These are phyloP conservation scores for Colletotrichum sp. DNA, from an alignment of 2,329 filamentous ascomycete species.

Conservation along the genomic window DNA sequence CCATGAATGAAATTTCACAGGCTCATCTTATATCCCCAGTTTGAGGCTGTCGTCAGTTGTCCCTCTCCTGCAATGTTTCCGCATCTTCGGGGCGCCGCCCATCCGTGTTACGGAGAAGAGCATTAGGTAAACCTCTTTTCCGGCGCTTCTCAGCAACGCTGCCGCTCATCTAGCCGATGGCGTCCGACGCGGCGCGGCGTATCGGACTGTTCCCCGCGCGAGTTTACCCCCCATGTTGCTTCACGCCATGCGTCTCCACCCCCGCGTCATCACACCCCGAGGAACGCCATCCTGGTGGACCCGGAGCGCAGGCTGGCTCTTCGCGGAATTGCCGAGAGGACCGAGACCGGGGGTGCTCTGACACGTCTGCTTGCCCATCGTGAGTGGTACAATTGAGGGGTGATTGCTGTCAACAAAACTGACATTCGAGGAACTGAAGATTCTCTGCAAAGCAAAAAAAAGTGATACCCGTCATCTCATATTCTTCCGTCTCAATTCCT, in stretches of 20 bases:
- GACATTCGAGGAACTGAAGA: no score
- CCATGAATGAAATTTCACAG: neutral
- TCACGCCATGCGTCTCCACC: neutral
- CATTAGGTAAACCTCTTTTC: slow-evolving; percentile 15
- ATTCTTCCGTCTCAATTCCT: neutral
- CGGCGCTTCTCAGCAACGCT: neutral
- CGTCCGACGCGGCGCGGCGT: neutral
- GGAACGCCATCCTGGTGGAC: slow-evolving; percentile 13
- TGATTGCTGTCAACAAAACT: neutral
- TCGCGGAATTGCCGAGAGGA: slow-evolving; percentile 12
- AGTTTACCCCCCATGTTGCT: neutral
- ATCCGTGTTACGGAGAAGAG: neutral
- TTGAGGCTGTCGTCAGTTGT: slow-evolving; percentile 11
- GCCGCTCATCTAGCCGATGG: neutral
- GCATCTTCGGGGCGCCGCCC: neutral
- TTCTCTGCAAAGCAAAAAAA: neutral
- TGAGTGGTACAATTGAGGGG: slow-evolving; percentile 1
- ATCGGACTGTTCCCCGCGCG: slow-evolving; percentile 13
- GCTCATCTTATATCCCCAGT: slow-evolving; percentile 7
- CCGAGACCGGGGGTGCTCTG: slow-evolving; percentile 12
- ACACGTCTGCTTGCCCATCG: neutral
- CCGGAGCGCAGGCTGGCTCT: neutral
- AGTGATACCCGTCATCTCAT: slow-evolving; percentile 3
- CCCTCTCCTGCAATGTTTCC: slow-evolving; percentile 3
- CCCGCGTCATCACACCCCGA: slow-evolving; percentile 20